Evolutionary conservation across 202 grass and related monocot species (phyloP).

Genomic region (Alloteropsis angusta): DNA sequence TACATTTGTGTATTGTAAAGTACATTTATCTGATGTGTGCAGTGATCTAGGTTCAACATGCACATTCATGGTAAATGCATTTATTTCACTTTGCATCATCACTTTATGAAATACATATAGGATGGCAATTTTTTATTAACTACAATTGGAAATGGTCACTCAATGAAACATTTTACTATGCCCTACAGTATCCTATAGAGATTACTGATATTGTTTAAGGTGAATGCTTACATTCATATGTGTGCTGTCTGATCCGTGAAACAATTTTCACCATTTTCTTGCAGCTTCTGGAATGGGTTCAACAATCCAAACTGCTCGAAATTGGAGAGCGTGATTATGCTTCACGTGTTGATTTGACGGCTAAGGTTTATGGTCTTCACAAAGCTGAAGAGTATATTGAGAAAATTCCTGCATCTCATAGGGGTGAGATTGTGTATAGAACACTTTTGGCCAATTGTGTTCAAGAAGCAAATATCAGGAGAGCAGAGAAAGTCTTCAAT

Average conservation of each 20-base stretch:
- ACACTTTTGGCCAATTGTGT: constrained; percentile 70
- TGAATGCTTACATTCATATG: not conserved
- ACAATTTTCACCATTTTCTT: constrained; percentile 20
- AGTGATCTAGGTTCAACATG: not conserved
- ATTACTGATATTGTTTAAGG: not conserved
- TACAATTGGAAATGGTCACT: not conserved
- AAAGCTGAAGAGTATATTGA: constrained; percentile 57
- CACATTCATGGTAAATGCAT: not conserved
- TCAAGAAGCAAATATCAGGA: constrained; percentile 36
- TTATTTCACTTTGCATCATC: not conserved
- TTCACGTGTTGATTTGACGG: constrained; percentile 49
- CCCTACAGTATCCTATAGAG: not conserved
- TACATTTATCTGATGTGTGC: not conserved
- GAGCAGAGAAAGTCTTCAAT: constrained; percentile 72
- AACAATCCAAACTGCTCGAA: constrained; percentile 51
- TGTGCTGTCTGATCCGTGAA: not conserved
- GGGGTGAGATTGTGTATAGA: constrained; percentile 63
- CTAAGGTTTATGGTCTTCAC: constrained; percentile 55
- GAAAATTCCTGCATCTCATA: constrained; percentile 55
- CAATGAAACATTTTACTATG: not conserved
- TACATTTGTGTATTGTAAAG: not conserved
- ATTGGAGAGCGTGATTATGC: constrained; percentile 60
- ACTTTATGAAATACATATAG: not conserved
- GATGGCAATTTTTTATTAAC: not conserved
- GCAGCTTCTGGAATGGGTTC: constrained; percentile 73